Evolutionary conservation across 495 filamentous ascomycete species (phyloP).

Genomic region (Sabuloglossum arenarium): DNA sequence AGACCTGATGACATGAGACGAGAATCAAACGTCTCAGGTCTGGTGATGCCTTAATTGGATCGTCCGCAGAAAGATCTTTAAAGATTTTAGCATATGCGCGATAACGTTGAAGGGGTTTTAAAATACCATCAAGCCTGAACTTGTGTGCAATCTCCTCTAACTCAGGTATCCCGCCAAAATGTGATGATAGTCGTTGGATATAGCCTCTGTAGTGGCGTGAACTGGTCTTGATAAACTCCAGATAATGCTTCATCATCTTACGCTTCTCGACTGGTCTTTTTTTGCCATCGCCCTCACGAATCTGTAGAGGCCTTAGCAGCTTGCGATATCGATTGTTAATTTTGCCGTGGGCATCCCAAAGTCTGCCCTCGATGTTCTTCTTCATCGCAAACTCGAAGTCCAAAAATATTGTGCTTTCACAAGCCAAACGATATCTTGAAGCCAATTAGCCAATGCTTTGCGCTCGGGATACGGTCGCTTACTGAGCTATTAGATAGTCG

Average conservation of each 20-base stretch:
- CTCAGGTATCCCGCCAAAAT: slow-evolving; percentile 49
- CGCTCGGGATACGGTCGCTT: slow-evolving; percentile 13
- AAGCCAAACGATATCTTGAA: slow-evolving; percentile 43
- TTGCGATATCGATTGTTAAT: slow-evolving; percentile 62
- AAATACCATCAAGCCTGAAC: slow-evolving; percentile 39
- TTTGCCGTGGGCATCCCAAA: slow-evolving; percentile 63
- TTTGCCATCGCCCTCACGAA: slow-evolving; percentile 30
- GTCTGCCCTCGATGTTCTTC: slow-evolving; percentile 38
- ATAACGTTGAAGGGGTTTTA: not conserved
- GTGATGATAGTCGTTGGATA: slow-evolving; percentile 54
- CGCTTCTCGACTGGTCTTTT: slow-evolving; percentile 54
- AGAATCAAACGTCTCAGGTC: slow-evolving; percentile 25
- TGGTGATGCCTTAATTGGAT: not conserved
- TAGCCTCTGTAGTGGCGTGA: slow-evolving; percentile 74
- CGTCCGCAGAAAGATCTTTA: not conserved
- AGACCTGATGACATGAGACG: slow-evolving; percentile 57
- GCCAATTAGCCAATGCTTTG: not conserved
- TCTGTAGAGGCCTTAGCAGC: slow-evolving; percentile 31
- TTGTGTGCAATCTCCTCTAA: slow-evolving; percentile 48
- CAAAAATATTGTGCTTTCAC: slow-evolving; percentile 47
- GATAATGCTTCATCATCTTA: slow-evolving; percentile 60
- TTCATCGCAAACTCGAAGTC: slow-evolving; percentile 49
- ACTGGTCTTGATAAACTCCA: slow-evolving; percentile 64
- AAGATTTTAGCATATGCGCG: not conserved
- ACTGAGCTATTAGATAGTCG: slow-evolving; percentile 37